These are phyloP conservation scores for Aspergillus sp. DNA, from an alignment of 2,329 filamentous ascomycete species.

Conservation along the genomic window DNA sequence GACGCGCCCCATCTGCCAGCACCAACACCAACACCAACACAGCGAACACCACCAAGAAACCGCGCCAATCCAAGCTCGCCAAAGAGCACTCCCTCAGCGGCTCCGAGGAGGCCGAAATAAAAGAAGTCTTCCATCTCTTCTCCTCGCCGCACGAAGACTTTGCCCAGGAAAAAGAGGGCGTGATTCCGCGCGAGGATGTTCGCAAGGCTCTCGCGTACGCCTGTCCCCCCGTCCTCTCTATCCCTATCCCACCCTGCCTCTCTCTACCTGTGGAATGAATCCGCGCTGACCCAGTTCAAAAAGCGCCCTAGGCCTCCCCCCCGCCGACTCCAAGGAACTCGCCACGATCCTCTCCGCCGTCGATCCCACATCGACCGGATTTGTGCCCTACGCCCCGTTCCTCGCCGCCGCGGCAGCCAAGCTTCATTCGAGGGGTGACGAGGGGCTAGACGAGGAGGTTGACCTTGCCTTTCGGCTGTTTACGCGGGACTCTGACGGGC, in stretches of 20 bases:
- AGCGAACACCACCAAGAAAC: conserved; percentile 29
- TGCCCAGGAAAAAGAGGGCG: conserved; percentile 62
- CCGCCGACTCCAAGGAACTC: conserved; percentile 55
- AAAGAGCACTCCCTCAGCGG: conserved; percentile 81
- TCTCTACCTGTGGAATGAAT: neutral
- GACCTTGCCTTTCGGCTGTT: conserved; percentile 77
- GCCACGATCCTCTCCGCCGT: conserved; percentile 68
- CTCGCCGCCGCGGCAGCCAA: conserved; percentile 82
- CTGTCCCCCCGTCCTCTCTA: conserved; percentile 3
- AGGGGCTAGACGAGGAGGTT: conserved; percentile 58
- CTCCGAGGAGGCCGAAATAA: conserved; percentile 80
- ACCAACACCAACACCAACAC: conserved; percentile 20
- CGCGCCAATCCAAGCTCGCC: conserved; percentile 74
- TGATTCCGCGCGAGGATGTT: conserved; percentile 59
- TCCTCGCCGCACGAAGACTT: conserved; percentile 47
- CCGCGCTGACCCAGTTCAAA: too few species aligned
- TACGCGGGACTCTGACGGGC: conserved; percentile 44
- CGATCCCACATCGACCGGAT: conserved; percentile 72
- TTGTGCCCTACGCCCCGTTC: conserved; percentile 70
- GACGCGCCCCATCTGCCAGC: too few species aligned
- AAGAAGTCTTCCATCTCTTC: conserved; percentile 81
- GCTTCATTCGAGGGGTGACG: conserved; percentile 50
- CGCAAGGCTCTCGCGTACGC: conserved; percentile 63
- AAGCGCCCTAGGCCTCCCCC: conserved; percentile 73
- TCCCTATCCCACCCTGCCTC: neutral